Evolutionary conservation across 2,329 filamentous ascomycete genomes (phyloP).

Genomic region (Samsoniella hepiali): DNA sequence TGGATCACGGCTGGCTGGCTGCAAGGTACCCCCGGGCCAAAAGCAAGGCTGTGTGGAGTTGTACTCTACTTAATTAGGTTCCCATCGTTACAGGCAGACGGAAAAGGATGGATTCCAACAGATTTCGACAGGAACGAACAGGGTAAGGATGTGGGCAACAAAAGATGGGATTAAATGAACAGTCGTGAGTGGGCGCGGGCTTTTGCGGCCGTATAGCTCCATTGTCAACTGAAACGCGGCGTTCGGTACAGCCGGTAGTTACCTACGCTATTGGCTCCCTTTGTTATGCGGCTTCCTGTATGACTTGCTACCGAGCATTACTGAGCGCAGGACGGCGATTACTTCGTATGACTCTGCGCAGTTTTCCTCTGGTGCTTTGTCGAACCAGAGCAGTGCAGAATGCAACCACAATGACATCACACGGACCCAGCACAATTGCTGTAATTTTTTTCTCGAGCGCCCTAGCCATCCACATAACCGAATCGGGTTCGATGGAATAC

Average conservation of each 20-base stretch:
- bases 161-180: no score
- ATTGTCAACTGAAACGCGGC: no score
- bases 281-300: not conserved
- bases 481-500: slow-evolving; percentile 8
- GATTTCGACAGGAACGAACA: not conserved
- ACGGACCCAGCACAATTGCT: not conserved
- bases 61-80: not conserved
- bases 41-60: slow-evolving; percentile 1
- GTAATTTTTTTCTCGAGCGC: not conserved
- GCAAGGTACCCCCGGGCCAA: not conserved
- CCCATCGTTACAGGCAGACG: not conserved
- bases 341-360: not conserved
- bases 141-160: not conserved
- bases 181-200: no score
- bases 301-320: no score
- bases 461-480: not conserved
- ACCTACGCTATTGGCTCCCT: not conserved
- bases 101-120: not conserved
- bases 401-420: slow-evolving; percentile 15
- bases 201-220: no score
- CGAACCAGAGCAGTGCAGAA: not conserved
- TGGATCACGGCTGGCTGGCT: slow-evolving; percentile 3
- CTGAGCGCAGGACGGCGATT: not conserved
- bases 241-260: no score
- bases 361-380: not conserved